Evolutionary conservation across 2,329 filamentous ascomycete species (phyloP).

Genomic region (Dendryphion nanum): DNA sequence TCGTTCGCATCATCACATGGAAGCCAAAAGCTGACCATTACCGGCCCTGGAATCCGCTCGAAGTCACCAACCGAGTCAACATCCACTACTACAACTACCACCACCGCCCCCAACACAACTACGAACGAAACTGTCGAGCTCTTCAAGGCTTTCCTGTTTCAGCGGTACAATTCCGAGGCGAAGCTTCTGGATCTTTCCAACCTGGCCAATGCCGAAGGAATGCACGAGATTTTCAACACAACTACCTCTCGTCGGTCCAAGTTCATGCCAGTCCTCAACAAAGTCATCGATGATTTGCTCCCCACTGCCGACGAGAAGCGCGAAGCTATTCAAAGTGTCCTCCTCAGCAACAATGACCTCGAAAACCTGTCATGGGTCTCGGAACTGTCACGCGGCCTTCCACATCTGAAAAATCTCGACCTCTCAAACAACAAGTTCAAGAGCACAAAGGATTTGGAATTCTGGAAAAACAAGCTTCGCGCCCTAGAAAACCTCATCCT

Average conservation of each 20-base stretch:
- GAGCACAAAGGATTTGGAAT: conserved; percentile 64
- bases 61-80: conserved; percentile 10
- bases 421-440: conserved; percentile 80
- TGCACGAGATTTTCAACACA: no score
- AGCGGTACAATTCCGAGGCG: conserved; percentile 67
- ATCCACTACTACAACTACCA: background rate
- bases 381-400: conserved; percentile 73
- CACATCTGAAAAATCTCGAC: conserved; percentile 84
- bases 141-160: conserved; percentile 68
- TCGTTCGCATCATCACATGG: conserved; percentile 32
- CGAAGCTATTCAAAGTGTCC: conserved; percentile 78
- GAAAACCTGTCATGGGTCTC: conserved; percentile 70
- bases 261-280: conserved; percentile 90
- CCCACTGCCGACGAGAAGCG: conserved; percentile 68
- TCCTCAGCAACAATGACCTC: conserved; percentile 77
- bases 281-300: conserved; percentile 76
- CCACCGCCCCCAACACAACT: background rate
- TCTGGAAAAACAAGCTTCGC: conserved; percentile 77
- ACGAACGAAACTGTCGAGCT: conserved; percentile 53
- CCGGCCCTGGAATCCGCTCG: conserved; percentile 14
- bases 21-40: conserved; percentile 24
- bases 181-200: conserved; percentile 84
- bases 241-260: conserved; percentile 72
- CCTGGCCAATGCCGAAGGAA: conserved; percentile 71
- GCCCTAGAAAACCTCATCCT: conserved; percentile 79